Evolutionary conservation across 2,329 filamentous ascomycete genomes (phyloP).

Genomic region (Aspergillus latus): DNA sequence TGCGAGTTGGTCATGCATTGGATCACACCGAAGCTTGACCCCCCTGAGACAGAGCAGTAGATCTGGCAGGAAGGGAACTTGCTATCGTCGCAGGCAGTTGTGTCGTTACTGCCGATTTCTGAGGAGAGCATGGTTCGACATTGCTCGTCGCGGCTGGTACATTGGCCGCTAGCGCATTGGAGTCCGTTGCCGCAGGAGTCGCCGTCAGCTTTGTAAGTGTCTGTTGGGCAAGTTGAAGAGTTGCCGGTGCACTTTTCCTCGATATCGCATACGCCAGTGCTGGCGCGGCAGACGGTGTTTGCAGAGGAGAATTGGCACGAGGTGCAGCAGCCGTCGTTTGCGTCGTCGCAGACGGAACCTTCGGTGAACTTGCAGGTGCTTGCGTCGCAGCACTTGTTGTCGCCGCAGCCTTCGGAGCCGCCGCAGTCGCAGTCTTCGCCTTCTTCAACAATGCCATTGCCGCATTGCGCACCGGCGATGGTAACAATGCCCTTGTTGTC

Average conservation of each 20-base stretch:
- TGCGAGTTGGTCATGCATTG: slow-evolving; percentile 71
- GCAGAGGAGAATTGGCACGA: slow-evolving; percentile 49
- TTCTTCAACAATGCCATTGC: slow-evolving; percentile 92
- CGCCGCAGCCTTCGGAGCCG: slow-evolving; percentile 67
- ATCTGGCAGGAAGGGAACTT: slow-evolving; percentile 66
- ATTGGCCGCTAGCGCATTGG: slow-evolving; percentile 86
- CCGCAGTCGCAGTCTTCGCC: slow-evolving; percentile 98
- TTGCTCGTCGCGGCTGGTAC: slow-evolving; percentile 86
- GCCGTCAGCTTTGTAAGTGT: slow-evolving; percentile 69
- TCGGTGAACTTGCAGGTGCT: slow-evolving; percentile 80
- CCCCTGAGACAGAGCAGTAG: slow-evolving; percentile 62
- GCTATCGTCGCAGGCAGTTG: slow-evolving; percentile 67
- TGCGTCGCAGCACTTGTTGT: slow-evolving; percentile 80
- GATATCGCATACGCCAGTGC: slow-evolving; percentile 80
- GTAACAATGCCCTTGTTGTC: slow-evolving; percentile 81
- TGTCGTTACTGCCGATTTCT: slow-evolving; percentile 71
- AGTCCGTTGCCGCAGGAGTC: slow-evolving; percentile 68
- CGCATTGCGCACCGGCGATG: slow-evolving; percentile 81
- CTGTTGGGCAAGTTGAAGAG: slow-evolving; percentile 69
- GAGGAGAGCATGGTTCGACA: slow-evolving; percentile 81
- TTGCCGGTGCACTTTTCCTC: slow-evolving; percentile 77
- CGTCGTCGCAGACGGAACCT: slow-evolving; percentile 69
- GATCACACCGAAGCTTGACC: neutral
- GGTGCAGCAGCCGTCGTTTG: slow-evolving; percentile 50
- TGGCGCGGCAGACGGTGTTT: slow-evolving; percentile 75